Percentiles rank a stretch among this genome's conserved stretches.
phyloP scores from a whole-genome alignment of 2,329 filamentous ascomycete species.

The Aspergillus ibericus region DNA sequence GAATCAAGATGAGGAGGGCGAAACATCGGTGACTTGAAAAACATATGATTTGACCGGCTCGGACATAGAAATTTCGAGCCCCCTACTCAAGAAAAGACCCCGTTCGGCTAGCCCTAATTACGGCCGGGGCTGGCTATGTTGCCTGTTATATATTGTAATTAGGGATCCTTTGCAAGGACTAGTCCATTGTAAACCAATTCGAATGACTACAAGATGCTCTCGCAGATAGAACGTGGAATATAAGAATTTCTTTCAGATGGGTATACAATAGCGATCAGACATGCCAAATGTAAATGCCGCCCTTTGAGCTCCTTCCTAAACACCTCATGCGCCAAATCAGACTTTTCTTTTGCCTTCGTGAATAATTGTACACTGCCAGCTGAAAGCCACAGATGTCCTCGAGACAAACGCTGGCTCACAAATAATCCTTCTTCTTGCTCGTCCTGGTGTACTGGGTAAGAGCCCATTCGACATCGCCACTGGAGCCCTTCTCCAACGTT shows the following conservation, averaged over 20 bases:
- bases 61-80: background rate
- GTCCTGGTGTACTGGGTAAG: slow-evolving; percentile 94
- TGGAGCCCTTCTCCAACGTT: slow-evolving; percentile 83
- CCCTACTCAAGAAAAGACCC: background rate
- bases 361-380: slow-evolving; percentile 16
- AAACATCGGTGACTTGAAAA: background rate
- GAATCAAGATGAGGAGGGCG: background rate
- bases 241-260: slow-evolving; percentile 16
- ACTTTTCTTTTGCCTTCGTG: slow-evolving; percentile 22
- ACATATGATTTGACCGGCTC: background rate
- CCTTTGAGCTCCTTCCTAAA: slow-evolving; percentile 25
- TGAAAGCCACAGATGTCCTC: slow-evolving; percentile 10
- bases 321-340: slow-evolving; percentile 34
- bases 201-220: background rate
- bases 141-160: background rate
- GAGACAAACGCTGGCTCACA: slow-evolving; percentile 50
- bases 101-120: background rate
- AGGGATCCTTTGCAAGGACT: background rate
- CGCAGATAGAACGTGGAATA: background rate
- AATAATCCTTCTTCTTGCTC: slow-evolving; percentile 90
- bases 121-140: background rate
- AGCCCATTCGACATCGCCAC: slow-evolving; percentile 95
- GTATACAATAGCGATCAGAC: slow-evolving; percentile 23
- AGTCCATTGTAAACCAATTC: background rate
- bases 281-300: slow-evolving; percentile 22